phyloP scores from a whole-genome alignment of 2,329 filamentous ascomycete species.

The Fusarium tjaetaba region DNA sequence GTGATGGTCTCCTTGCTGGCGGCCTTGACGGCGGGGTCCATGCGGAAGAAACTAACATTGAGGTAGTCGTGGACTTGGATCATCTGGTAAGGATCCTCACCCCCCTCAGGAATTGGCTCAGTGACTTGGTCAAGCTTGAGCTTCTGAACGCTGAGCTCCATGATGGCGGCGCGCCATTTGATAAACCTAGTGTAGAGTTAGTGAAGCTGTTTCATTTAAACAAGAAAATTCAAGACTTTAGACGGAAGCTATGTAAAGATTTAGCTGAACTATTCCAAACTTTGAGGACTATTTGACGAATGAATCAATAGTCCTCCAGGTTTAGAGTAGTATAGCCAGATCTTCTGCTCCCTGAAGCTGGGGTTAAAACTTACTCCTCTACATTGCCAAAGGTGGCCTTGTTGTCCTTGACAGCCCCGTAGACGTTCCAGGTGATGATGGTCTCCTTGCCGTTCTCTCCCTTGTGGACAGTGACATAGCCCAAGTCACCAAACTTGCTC shows the following conservation, averaged over 20 bases:
- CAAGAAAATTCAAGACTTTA: neutral
- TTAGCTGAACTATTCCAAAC: neutral
- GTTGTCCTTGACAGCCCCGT: conserved; percentile 85
- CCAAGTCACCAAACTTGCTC: conserved; percentile 79
- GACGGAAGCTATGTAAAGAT: neutral
- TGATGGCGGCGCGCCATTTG: conserved; percentile 87
- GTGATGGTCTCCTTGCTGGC: conserved; percentile 84
- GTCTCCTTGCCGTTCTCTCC: conserved; percentile 65
- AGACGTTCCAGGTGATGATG: conserved; percentile 91
- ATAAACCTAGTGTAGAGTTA: conserved; percentile 72
- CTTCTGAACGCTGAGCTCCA: conserved; percentile 84
- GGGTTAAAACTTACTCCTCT: conserved; percentile 70
- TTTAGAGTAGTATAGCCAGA: neutral
- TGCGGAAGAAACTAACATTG: conserved; percentile 84
- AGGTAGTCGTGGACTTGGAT: conserved; percentile 95
- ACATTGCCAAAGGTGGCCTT: conserved; percentile 86
- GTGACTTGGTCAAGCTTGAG: conserved; percentile 77
- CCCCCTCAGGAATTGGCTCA: conserved; percentile 75
- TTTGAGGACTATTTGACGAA: neutral
- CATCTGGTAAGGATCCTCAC: conserved; percentile 87
- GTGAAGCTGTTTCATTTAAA: neutral
- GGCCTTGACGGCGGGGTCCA: conserved; percentile 78
- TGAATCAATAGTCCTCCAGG: neutral
- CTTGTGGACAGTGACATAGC: conserved; percentile 80
- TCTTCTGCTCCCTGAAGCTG: neutral